Base-by-base conservation (phyloP, 257 asterid genomes). In the Capsicum pubescens region DNA sequence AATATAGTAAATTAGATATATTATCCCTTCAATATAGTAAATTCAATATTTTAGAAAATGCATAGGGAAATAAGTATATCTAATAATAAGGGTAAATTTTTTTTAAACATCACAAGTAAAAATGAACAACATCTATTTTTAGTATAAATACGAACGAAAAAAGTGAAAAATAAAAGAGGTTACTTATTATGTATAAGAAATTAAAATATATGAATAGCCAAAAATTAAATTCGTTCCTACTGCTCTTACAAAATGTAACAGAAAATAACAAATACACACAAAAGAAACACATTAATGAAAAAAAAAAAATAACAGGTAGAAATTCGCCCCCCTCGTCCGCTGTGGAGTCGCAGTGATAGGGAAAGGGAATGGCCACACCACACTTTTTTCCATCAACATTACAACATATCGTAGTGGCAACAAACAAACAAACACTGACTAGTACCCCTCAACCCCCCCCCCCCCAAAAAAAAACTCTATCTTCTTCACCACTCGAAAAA, bases 311-410 rank as follows among this genome's bases (percentile, higher is more conserved):
- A 50, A 76, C 11, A 12, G 63, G 61, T 76, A 8, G 39, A 77
- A 80, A 83, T 84, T 69, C 88, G 84, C 90, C 92, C 92, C 89
- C 89, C 85, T 87, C 67, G 89, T 88, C 90, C 89, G 93, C 90
- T 72, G 91, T 87, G 87, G 74, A 48, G 86, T 74, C 36, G 57
- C 87, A 86, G 89, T 81, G 86, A 84, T 74, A 58, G 87, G 63
- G 92, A 89, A 87, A 91, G 92, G 77, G 89, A 87, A 64, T 44
- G 58, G 89, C 86, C 85, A 85, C 85, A 89, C 87, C 85, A 81
- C 86, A 83, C 74, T 82, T 87, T 85, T 83, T 82, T 70, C 48
- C 36, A 84, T 83, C 36, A 67, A 74, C 83, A 86, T 82, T 55
- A 90, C 83, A 86, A 77, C 87, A 84, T 88, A 88, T 78, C 72